These are phyloP conservation scores for Teratosphaeriaceae sp. DNA, from an alignment of 2,329 filamentous ascomycete species.

Conservation along the genomic window DNA sequence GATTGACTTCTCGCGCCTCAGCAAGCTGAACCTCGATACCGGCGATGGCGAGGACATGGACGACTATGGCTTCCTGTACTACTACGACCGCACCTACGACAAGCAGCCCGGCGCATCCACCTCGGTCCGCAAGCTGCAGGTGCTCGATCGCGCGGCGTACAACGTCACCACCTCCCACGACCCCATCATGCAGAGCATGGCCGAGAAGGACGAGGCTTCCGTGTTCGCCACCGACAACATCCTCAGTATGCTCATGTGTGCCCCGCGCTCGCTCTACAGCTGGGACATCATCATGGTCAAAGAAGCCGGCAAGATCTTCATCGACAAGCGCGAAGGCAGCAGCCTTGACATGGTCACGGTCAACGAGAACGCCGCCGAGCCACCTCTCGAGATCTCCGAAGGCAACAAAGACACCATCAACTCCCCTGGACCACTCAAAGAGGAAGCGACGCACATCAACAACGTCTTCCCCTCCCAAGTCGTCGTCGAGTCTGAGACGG, in stretches of 20 bases:
- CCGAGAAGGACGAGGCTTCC: slow-evolving; percentile 90
- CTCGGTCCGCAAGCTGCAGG: slow-evolving; percentile 76
- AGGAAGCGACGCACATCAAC: slow-evolving; percentile 99
- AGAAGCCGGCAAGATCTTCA: slow-evolving; percentile 94
- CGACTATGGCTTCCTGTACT: slow-evolving; percentile 94
- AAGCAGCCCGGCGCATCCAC: slow-evolving; percentile 81
- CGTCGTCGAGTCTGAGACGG: slow-evolving; percentile 69
- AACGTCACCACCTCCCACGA: slow-evolving; percentile 97
- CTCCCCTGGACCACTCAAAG: slow-evolving; percentile 83
- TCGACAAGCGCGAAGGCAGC: slow-evolving; percentile 96
- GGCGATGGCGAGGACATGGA: slow-evolving; percentile 94
- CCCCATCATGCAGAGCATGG: slow-evolving; percentile 92
- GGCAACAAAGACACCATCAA: slow-evolving; percentile 93
- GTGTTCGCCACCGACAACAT: slow-evolving; percentile 97
- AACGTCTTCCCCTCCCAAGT: slow-evolving; percentile 98
- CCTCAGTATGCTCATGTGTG: slow-evolving; percentile 98
- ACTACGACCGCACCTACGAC: slow-evolving; percentile 94
- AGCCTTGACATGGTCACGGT: slow-evolving; percentile 96
- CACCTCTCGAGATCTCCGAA: slow-evolving; percentile 83
- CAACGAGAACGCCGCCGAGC: slow-evolving; percentile 96
- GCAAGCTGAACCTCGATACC: slow-evolving; percentile 91
- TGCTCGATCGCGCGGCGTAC: slow-evolving; percentile 91
- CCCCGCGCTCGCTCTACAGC: slow-evolving; percentile 91
- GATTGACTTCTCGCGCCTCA: slow-evolving; percentile 93
- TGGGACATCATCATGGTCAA: slow-evolving; percentile 96